Conservation (phyloP, 768 basidiomycete genomes). For the Ramaria sp. region DNA sequence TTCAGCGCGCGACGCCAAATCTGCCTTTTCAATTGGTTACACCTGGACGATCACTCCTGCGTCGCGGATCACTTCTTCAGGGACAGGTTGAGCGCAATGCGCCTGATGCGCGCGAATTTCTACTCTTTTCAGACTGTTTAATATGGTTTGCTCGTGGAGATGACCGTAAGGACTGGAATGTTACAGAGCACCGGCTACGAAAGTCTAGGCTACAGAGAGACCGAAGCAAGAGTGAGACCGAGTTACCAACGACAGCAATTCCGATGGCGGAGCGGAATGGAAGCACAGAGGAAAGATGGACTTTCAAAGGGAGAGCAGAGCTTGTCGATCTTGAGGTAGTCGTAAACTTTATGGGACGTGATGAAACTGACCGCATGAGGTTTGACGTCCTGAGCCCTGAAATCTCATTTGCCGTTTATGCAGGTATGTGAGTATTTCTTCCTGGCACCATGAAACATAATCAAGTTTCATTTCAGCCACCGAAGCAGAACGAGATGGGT, state of each 20-base stretch:
- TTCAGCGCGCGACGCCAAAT: conserved; percentile 67
- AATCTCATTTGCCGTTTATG: conserved; percentile 65
- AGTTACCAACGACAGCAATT: conserved; percentile 25
- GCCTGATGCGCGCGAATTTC: conserved; percentile 53
- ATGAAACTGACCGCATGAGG: conserved; percentile 37
- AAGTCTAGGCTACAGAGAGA: conserved; percentile 29
- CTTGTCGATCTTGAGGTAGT: conserved; percentile 73
- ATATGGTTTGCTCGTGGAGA: conserved; percentile 60
- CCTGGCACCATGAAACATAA: neutral
- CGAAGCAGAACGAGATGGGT: conserved; percentile 48
- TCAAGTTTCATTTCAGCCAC: conserved; percentile 26
- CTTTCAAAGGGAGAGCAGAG: conserved; percentile 56
- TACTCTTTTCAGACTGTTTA: conserved; percentile 75
- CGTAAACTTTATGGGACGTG: conserved; percentile 31
- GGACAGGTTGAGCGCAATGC: conserved; percentile 10
- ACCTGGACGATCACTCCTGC: conserved; percentile 73
- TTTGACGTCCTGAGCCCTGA: conserved; percentile 72
- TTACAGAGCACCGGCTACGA: neutral
- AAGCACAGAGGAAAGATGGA: conserved; percentile 56
- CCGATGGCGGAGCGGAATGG: conserved; percentile 12
- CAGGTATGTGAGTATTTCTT: conserved; percentile 28
- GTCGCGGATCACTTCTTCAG: conserved; percentile 51
- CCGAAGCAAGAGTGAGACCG: conserved; percentile 53
- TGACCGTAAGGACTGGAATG: conserved; percentile 14
- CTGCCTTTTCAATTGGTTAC: conserved; percentile 69